phyloP scores from a whole-genome alignment of 2,329 filamentous ascomycete species.

The Clonostachys rhizophaga region DNA sequence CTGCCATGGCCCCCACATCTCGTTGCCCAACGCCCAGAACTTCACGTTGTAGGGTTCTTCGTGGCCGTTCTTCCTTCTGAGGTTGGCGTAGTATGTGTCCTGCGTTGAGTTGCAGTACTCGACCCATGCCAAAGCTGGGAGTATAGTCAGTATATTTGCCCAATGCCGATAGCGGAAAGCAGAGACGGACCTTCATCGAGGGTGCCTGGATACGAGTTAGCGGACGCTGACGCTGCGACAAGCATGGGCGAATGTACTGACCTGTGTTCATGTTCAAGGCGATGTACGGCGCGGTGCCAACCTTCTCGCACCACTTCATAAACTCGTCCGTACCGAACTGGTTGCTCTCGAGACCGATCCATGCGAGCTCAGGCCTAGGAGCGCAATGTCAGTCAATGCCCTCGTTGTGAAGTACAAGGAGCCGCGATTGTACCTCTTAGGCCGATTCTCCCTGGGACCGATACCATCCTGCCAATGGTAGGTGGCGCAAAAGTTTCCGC shows the following conservation, averaged over 20 bases:
- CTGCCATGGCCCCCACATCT: conserved; percentile 64
- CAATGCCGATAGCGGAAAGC: no score
- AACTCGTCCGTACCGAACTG: conserved; percentile 85
- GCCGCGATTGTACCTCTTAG: conserved; percentile 25
- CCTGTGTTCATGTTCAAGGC: conserved; percentile 80
- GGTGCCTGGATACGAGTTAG: conserved; percentile 20
- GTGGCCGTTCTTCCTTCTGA: conserved; percentile 70
- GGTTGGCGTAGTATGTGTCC: conserved; percentile 77
- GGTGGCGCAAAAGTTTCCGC: conserved; percentile 79
- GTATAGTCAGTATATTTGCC: no score
- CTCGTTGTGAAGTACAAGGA: neutral
- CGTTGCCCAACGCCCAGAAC: conserved; percentile 84
- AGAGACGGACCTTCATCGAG: conserved; percentile 20
- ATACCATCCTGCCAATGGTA: conserved; percentile 85
- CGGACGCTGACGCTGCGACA: conserved; percentile 1
- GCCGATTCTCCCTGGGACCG: conserved; percentile 66
- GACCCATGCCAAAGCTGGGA: conserved; percentile 62
- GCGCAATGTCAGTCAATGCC: neutral
- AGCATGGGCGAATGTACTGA: conserved; percentile 1
- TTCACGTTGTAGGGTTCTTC: conserved; percentile 72
- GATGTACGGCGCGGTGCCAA: conserved; percentile 74
- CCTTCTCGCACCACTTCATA: conserved; percentile 71
- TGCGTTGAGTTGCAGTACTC: conserved; percentile 81
- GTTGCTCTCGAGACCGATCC: conserved; percentile 73
- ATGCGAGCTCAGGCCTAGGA: conserved; percentile 67